Percentiles rank a stretch among this genome's conserved stretches.
These are phyloP conservation scores for Zea luxurians DNA, from an alignment of 176 grass and related monocot species.

Conservation along the genomic window DNA sequence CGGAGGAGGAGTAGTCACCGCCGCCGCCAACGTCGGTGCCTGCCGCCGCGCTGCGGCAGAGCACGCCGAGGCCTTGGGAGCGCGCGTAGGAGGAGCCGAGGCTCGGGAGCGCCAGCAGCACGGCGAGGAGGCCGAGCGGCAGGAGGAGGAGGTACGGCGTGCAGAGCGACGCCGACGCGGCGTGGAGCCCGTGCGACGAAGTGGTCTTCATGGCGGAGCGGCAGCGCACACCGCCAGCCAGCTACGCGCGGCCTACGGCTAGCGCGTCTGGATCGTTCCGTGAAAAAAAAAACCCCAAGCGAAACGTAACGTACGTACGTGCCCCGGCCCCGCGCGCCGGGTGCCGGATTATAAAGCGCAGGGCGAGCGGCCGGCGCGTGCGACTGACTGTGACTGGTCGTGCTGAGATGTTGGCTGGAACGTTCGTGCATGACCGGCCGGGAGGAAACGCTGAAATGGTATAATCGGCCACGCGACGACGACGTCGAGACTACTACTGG, in stretches of 20 bases:
- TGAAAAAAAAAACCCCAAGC: too few relatives aligned
- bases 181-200: constrained; percentile 31
- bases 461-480: not conserved
- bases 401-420: not conserved
- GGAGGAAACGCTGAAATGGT: too few relatives aligned
- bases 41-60: constrained; percentile 30
- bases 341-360: constrained; percentile 5
- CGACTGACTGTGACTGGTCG: not conserved
- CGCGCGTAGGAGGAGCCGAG: constrained; percentile 30
- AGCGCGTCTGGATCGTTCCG: too few relatives aligned
- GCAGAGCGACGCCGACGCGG: constrained; percentile 19
- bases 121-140: constrained; percentile 47
- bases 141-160: constrained; percentile 23
- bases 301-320: not conserved
- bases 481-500: not conserved
- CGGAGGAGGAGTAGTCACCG: constrained; percentile 5
- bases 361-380: not conserved
- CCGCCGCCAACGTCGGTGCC: not conserved
- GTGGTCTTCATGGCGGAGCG: constrained; percentile 35
- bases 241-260: too few relatives aligned
- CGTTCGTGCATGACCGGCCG: constrained; percentile 14
- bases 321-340: too few relatives aligned
- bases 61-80: constrained; percentile 33
- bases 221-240: not conserved
- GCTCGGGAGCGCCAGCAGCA: constrained; percentile 36